Evolutionary conservation across 2,329 filamentous ascomycete species (phyloP).

Genomic region (Colletotrichum gigasporum): DNA sequence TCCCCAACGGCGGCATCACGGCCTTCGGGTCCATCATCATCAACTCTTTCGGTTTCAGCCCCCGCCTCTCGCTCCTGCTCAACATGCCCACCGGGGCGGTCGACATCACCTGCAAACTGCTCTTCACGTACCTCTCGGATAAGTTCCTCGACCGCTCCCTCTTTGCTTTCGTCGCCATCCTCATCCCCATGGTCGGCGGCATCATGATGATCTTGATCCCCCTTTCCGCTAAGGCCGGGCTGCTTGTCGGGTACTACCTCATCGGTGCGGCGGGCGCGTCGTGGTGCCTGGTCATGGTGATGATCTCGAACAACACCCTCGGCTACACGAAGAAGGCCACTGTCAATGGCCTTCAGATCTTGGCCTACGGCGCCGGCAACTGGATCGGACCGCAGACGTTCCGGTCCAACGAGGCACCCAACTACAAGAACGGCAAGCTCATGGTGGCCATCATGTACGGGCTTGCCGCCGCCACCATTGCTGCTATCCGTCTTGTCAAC

Average conservation of each 20-base stretch:
- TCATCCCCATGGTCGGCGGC: constrained; percentile 38
- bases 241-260: constrained; percentile 37
- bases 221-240: constrained; percentile 33
- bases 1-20: constrained; percentile 36
- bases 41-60: constrained; percentile 33
- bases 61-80: constrained; percentile 20
- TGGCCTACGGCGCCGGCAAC: constrained; percentile 34
- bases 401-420: constrained; percentile 34
- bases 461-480: constrained; percentile 27
- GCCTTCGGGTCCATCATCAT: constrained; percentile 33
- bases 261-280: constrained; percentile 37
- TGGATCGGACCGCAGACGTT: constrained; percentile 39
- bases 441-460: constrained; percentile 38
- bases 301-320: constrained; percentile 39
- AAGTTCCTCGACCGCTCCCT: constrained; percentile 36
- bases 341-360: constrained; percentile 36
- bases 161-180: constrained; percentile 38
- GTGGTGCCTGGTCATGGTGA: constrained; percentile 39
- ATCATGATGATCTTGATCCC: constrained; percentile 40
- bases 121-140: constrained; percentile 40
- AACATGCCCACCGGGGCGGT: constrained; percentile 34
- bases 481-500: constrained; percentile 34
- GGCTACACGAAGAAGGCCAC: constrained; percentile 42
- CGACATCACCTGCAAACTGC: constrained; percentile 34
- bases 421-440: constrained; percentile 37